Conservation (phyloP, 768 basidiomycete species). For the Gymnopilus junonius region DNA sequence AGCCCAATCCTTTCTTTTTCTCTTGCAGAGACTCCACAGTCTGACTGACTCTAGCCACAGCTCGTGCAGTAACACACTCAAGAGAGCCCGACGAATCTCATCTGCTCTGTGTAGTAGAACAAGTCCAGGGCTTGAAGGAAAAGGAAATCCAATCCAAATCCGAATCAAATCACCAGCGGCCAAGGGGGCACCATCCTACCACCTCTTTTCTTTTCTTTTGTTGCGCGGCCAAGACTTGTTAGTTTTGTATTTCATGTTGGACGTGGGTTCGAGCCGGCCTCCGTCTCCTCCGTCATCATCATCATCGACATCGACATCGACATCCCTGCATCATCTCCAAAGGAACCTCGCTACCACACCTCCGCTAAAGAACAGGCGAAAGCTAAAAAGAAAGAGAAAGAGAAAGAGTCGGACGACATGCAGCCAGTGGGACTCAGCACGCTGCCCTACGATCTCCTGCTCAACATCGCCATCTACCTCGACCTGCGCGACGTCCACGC, state of each 20-base stretch:
- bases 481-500: slow-evolving; percentile 63
- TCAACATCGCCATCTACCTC: slow-evolving; percentile 69
- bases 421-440: slow-evolving; percentile 37
- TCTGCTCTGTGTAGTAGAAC: too few relatives aligned
- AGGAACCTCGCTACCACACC: neutral
- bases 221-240: too few relatives aligned
- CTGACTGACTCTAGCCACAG: too few relatives aligned
- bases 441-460: slow-evolving; percentile 72
- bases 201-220: too few relatives aligned
- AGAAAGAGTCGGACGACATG: slow-evolving; percentile 15
- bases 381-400: neutral
- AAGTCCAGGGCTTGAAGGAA: too few relatives aligned
- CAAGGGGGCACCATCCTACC: too few relatives aligned
- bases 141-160: too few relatives aligned
- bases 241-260: neutral
- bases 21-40: too few relatives aligned
- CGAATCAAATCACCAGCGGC: too few relatives aligned
- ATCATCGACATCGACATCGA: neutral
- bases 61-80: too few relatives aligned
- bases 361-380: neutral
- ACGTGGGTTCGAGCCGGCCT: neutral
- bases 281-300: slow-evolving; percentile 1
- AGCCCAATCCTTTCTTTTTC: too few relatives aligned
- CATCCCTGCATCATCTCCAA: neutral
- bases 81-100: too few relatives aligned